Percentiles rank a stretch among this genome's conserved stretches.
Conservation (phyloP, 352 stramenopile genomes). For the Aphanomyces invadans region DNA sequence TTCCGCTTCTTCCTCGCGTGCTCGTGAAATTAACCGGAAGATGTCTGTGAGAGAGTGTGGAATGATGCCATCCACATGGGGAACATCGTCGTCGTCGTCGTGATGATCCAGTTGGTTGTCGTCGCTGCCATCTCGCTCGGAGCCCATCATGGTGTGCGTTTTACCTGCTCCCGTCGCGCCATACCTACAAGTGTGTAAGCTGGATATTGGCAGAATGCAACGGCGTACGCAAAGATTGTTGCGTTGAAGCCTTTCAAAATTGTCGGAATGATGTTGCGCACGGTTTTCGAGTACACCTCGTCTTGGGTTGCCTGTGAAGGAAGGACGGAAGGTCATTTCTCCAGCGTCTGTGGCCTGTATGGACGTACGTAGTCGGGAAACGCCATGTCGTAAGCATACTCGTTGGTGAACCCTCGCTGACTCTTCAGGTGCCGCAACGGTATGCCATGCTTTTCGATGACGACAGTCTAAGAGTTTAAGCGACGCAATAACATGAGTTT, state of each 20-base stretch:
- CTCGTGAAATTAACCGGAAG: conserved; percentile 55
- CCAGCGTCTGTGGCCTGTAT: not conserved
- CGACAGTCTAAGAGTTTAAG: conserved; percentile 33
- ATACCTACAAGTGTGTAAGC: conserved; percentile 27
- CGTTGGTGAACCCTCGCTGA: conserved; percentile 44
- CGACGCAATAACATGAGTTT: not conserved
- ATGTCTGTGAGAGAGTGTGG: conserved; percentile 54
- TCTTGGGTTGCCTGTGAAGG: conserved; percentile 33
- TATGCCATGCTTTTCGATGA: conserved; percentile 50
- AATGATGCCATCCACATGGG: conserved; percentile 76
- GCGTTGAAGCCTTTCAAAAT: conserved; percentile 72
- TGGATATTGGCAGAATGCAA: not conserved
- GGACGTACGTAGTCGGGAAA: conserved; percentile 34
- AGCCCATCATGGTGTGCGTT: conserved; percentile 69
- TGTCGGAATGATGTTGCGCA: conserved; percentile 51
- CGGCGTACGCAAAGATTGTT: conserved; percentile 65
- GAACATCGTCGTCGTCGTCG: conserved; percentile 30
- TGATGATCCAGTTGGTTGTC: conserved; percentile 35
- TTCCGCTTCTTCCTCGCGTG: conserved; percentile 47
- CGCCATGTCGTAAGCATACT: conserved; percentile 56
- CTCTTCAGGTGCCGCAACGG: conserved; percentile 43
- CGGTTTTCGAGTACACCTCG: conserved; percentile 49
- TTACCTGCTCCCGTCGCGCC: conserved; percentile 56
- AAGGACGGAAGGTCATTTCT: not conserved
- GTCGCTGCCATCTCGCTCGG: conserved; percentile 43